Conservation (phyloP, 192 early-diverging fungal genomes). For the Gaertneriomyces semiglobifer region DNA sequence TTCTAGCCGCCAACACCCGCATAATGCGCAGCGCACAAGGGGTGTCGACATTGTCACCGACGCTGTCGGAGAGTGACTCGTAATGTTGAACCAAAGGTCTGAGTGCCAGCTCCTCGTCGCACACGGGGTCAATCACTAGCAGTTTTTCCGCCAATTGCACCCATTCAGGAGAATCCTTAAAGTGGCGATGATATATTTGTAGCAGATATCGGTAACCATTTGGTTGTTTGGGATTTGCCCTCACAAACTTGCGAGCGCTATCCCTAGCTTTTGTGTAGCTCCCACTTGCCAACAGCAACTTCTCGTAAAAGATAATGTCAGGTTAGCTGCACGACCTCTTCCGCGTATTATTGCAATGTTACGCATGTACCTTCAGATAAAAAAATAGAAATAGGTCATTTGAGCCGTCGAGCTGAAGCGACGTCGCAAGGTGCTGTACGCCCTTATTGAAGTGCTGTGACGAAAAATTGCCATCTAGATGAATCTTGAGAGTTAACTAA, state of each 20-base stretch:
- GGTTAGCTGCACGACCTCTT: not conserved
- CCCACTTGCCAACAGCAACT: not conserved
- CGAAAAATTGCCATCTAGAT: slow-evolving; percentile 11
- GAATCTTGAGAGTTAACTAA: not conserved
- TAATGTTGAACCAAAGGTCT: slow-evolving; percentile 14
- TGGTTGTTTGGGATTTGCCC: slow-evolving; percentile 1
- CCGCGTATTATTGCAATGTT: not conserved
- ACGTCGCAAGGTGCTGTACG: slow-evolving; percentile 20
- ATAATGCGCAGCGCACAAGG: not conserved
- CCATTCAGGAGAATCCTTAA: slow-evolving; percentile 1
- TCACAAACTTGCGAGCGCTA: slow-evolving; percentile 1
- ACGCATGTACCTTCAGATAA: slow-evolving; percentile 21
- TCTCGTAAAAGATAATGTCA: slow-evolving; percentile 14
- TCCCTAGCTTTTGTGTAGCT: not conserved
- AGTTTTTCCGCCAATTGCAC: slow-evolving; percentile 18
- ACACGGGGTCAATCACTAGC: slow-evolving; percentile 18
- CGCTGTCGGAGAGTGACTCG: not conserved
- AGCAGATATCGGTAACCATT: slow-evolving; percentile 27
- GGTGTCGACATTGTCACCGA: not conserved
- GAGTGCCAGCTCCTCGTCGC: slow-evolving; percentile 7
- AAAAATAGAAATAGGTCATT: slow-evolving; percentile 27
- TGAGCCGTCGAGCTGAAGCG: slow-evolving; percentile 8
- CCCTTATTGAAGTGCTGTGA: slow-evolving; percentile 21
- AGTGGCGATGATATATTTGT: not conserved
- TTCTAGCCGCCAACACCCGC: slow-evolving; percentile 4